Evolutionary conservation across 148 eudicot genomes (phyloP).

Genomic region (Polygonum aviculare): DNA sequence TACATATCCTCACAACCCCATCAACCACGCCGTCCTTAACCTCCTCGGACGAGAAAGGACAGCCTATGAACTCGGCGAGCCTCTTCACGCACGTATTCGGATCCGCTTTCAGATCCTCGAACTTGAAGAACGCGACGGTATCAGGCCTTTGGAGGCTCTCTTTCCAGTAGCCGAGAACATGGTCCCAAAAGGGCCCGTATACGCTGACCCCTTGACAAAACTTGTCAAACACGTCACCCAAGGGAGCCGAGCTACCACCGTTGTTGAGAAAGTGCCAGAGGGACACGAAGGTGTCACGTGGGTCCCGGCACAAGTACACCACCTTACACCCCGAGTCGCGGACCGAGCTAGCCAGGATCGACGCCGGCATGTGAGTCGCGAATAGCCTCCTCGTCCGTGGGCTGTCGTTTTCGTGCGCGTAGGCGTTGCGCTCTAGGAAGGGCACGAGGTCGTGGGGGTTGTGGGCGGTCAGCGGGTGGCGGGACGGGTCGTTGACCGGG

Average conservation of each 20-base stretch:
- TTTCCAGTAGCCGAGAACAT: slow-evolving; percentile 16
- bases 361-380: slow-evolving; percentile 15
- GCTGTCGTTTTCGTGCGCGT: neutral
- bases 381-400: slow-evolving; percentile 8
- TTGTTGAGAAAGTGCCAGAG: slow-evolving; percentile 12
- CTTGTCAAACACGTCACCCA: neutral
- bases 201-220: slow-evolving; percentile 12
- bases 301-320: slow-evolving; percentile 18
- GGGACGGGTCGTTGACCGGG: neutral
- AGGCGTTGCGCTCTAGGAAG: slow-evolving; percentile 3
- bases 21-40: slow-evolving; percentile 23
- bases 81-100: slow-evolving; percentile 9
- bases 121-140: slow-evolving; percentile 30
- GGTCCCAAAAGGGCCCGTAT: slow-evolving; percentile 25
- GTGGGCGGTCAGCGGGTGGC: slow-evolving; percentile 3
- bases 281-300: slow-evolving; percentile 15
- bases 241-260: neutral
- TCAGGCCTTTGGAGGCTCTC: slow-evolving; percentile 17
- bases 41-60: slow-evolving; percentile 23
- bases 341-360: slow-evolving; percentile 5
- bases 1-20: slow-evolving; percentile 25
- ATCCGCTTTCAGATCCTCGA: slow-evolving; percentile 24
- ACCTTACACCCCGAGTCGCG: neutral
- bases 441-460: slow-evolving; percentile 17
- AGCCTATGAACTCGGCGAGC: slow-evolving; percentile 28